Evolutionary conservation across 2,329 filamentous ascomycete species (phyloP), one percentile per base, ranked within the genome.

Genomic region (Ascochyta lentis): DNA sequence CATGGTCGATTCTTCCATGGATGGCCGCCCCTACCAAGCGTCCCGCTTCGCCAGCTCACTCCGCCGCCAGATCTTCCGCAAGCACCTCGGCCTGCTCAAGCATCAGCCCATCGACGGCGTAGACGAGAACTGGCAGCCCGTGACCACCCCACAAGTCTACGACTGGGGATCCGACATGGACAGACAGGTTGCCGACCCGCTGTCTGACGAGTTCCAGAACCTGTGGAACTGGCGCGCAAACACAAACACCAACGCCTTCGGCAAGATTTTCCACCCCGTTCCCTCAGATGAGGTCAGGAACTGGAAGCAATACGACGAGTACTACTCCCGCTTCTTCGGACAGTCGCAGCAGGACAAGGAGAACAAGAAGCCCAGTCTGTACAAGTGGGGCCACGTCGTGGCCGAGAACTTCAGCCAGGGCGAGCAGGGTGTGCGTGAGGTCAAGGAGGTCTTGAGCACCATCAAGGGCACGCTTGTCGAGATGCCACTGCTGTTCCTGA

Each of bases 401-500:
- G 74, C 76, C 0, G 79, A 81, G 61, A 78, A 80, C 51, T 82
- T 82, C 55, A 59, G 64, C 5, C 70, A 72, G 31, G 79, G 78
- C 6, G 75, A 77, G 42, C 68, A 78, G 53, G 79, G 78, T 27
- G 68, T 79, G 22, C 61, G 65, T 31, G 78, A 81, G 66, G 77
- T 81, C 41, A 86, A 86, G 68, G 88, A 90, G 47, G 86, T 94
- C 69, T 91, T 96, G 84, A 88, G 60, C 34, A 73, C 66, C 26
- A 90, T 93, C 7, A 86, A 88, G 40, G 79, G 79, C n/a, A 80
- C 74, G 16, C 61, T 82, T 44, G 79, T 97, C 7, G 91, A 96
- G 80, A 97, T 97, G 93, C 92, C 92, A 26, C 80, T 97, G 65
- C 81, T 91, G 63, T 97, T 97, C 79, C 79, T 96, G 73, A 88